Base-by-base conservation (phyloP, 257 asterid species). In the Rauvolfia tetraphylla region DNA sequence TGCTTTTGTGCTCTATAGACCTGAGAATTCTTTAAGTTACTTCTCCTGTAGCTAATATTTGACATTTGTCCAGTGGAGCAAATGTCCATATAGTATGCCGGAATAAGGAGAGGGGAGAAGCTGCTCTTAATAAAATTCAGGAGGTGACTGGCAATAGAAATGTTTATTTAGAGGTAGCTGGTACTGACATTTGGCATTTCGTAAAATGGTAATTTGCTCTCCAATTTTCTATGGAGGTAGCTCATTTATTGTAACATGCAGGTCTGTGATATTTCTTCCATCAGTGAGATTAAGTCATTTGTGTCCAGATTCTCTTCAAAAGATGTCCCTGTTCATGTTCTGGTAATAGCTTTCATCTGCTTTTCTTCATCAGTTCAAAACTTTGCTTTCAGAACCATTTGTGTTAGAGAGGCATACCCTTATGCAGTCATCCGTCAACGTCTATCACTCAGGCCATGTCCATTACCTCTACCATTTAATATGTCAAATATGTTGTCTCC, bases 51-150 rank as follows among this genome's bases (percentile, higher is more conserved):
- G 4, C 70, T 73, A 59, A 11, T 56, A 29, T 57, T 18, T 75
- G 68, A 72, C 79, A 78, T 63, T 20, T 87, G 59, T 77, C 42
- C 86, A 92, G 99, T 18, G 98, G 99, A 71, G 97, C 96, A 38
- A 90, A 90, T 34, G 94, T 92, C 1, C 92, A 89, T 80, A 84
- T 95, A 85, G 88, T 95, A 29, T 95, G 98, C 79, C 91, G 97
- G 73, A 90, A 87, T 81, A 92, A 87, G 86, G 98, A 92, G 78
- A 89, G 91, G 84, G 99, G 99, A 15, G 97, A 91, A 84, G 90
- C 91, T 17, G 97, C 99, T 10, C 88, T 88, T 65, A 81, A 96
- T 2, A 79, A 85, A 83, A 91, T 92, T 79, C 90, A 86, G 67
- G 83, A 91, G 22, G 76, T 76, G 72, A 91, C 99, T 0, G 97